Evolutionary conservation across 306 rosid species (phyloP), one percentile per base, ranked within the genome.

Genomic region (Crataegus laevigata): DNA sequence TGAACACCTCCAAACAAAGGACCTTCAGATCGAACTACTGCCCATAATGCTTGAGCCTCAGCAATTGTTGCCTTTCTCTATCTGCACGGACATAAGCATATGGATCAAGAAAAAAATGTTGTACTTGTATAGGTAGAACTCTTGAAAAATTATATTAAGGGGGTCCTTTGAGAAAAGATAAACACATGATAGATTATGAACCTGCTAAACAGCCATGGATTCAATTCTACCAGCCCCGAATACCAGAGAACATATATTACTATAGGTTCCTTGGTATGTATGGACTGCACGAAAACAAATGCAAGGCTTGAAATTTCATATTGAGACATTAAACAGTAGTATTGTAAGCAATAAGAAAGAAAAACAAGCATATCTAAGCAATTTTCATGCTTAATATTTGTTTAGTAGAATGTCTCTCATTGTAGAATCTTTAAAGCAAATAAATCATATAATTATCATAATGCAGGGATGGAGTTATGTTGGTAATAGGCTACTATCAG

Each of bases 381-480:
- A 65, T 34, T 63, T 18, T 63, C 47, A 26, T 40, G 32, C 57
- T 40, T 4, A 54, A 66, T 61, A 28, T 64, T 25, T 38, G 50
- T 11, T 30, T 65, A 25, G 30, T 42, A 43, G 36, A 32, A 42
- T 9, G 13, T 50, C 79, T 29, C 45, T 57, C 50, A 13, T 34
- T 18, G 64, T 18, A 64, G 26, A 30, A 71, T 32, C 32, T 43
- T 65, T 32, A 28, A 62, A 14, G 40, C 22, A 13, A 70, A 65
- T 77, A 60, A 74, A 74, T 57, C 32, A 75, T 50, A 43, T 71
- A 38, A 75, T 76, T 61, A 51, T 22, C 42, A 63, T 62, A 67
- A 75, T 69, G 67, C 84, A 94, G 96, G 99, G 99, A 68, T 94
- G 99, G 97, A 94, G 97, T 82, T 92, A 94, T 74, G 99, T 94